phyloP scores from a whole-genome alignment of 352 stramenopile genomes.

The Globisporangium polare region DNA sequence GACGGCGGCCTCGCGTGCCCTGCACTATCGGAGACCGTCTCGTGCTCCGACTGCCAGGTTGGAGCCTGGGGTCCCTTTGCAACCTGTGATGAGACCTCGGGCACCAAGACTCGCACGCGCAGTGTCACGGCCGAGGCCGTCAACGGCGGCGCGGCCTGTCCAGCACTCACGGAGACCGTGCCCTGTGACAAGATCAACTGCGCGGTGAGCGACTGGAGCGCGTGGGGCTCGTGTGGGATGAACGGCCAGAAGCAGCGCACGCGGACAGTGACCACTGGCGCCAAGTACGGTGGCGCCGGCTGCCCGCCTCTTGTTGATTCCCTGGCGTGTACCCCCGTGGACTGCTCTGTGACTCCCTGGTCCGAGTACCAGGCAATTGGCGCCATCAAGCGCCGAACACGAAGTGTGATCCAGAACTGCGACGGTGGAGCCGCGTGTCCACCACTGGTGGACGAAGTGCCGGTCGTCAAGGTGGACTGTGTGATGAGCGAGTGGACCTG shows the following conservation, averaged over 20 bases:
- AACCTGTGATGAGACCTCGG: slow-evolving; percentile 28
- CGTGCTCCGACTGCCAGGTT: slow-evolving; percentile 33
- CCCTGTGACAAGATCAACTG: slow-evolving; percentile 51
- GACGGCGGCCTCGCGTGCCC: slow-evolving; percentile 41
- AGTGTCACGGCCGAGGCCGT: slow-evolving; percentile 20
- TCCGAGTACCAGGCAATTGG: slow-evolving; percentile 19
- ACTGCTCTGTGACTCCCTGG: slow-evolving; percentile 24
- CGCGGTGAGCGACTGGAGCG: slow-evolving; percentile 47
- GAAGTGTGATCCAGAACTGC: neutral
- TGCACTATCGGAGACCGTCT: slow-evolving; percentile 29
- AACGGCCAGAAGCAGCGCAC: slow-evolving; percentile 15
- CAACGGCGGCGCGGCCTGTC: slow-evolving; percentile 39
- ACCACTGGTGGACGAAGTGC: slow-evolving; percentile 13
- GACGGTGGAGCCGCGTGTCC: slow-evolving; percentile 18
- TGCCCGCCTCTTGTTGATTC: slow-evolving; percentile 23
- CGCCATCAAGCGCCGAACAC: slow-evolving; percentile 17
- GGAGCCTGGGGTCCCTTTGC: slow-evolving; percentile 29
- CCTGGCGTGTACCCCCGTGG: slow-evolving; percentile 18
- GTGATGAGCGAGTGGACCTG: slow-evolving; percentile 20
- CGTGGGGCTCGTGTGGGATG: slow-evolving; percentile 24
- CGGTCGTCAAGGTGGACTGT: slow-evolving; percentile 26
- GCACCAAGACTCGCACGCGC: slow-evolving; percentile 30
- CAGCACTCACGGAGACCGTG: slow-evolving; percentile 21
- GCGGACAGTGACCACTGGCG: slow-evolving; percentile 15
- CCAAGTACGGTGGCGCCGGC: slow-evolving; percentile 18